Evolutionary conservation across 495 filamentous ascomycete genomes (phyloP).

Genomic region (Talaromyces proteolyticus): DNA sequence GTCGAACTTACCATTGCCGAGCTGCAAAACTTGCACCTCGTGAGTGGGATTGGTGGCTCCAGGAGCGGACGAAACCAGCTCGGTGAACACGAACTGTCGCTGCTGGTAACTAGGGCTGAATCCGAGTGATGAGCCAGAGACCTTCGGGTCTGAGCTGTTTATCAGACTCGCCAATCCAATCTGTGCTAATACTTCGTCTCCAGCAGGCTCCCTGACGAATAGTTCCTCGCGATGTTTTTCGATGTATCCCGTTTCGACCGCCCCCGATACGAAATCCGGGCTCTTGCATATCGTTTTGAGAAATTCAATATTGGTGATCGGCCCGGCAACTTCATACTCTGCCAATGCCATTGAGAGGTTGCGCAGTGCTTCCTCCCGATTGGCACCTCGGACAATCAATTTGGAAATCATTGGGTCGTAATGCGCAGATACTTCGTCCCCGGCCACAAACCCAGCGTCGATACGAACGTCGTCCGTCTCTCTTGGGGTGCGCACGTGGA

Average conservation of each 20-base stretch:
- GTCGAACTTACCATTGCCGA: constrained; percentile 54
- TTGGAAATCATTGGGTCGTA: constrained; percentile 99
- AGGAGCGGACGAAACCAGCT: constrained; percentile 9
- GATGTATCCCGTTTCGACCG: constrained; percentile 96
- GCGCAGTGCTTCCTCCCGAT: constrained; percentile 73
- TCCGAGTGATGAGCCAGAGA: constrained; percentile 33
- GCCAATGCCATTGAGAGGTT: constrained; percentile 78
- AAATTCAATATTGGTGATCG: constrained; percentile 95
- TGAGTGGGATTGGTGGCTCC: constrained; percentile 33
- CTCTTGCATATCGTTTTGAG: constrained; percentile 79
- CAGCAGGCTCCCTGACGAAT: constrained; percentile 47
- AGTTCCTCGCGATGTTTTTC: constrained; percentile 75
- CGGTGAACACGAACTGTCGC: constrained; percentile 31
- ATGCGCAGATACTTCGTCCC: constrained; percentile 88
- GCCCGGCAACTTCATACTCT: constrained; percentile 87
- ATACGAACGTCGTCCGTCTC: constrained; percentile 69
- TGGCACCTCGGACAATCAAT: constrained; percentile 81
- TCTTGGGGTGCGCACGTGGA: constrained; percentile 74
- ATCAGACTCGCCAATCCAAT: constrained; percentile 58
- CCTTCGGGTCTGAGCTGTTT: background rate
- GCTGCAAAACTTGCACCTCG: constrained; percentile 63
- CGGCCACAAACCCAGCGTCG: constrained; percentile 85
- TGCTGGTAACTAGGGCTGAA: constrained; percentile 49
- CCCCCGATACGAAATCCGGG: constrained; percentile 74
- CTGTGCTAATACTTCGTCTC: constrained; percentile 70